Evolutionary conservation across 2,329 filamentous ascomycete genomes (phyloP).

Genomic region (Microthyrium microscopicum): DNA sequence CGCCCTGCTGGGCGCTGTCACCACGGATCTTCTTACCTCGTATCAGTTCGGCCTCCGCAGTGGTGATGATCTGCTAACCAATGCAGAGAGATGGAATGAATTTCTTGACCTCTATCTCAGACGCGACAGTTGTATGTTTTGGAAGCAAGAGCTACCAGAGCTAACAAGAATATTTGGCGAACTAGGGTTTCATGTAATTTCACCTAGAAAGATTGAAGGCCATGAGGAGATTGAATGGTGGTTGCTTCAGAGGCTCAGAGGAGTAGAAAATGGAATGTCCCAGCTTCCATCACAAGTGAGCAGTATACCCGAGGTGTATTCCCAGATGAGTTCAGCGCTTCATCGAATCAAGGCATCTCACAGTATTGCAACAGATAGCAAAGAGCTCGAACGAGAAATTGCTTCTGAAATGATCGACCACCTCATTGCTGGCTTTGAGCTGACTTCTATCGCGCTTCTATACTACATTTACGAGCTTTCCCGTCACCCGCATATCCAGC

Average conservation of each 20-base stretch:
- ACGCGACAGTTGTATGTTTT: conserved; percentile 54
- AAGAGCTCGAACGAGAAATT: conserved; percentile 35
- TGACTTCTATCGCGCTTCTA: conserved; percentile 32
- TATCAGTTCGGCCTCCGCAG: conserved; percentile 56
- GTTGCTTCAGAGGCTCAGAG: conserved; percentile 38
- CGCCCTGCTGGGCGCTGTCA: conserved; percentile 45
- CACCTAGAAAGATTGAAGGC: conserved; percentile 48
- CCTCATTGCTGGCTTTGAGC: conserved; percentile 63
- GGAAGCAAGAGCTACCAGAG: conserved; percentile 53
- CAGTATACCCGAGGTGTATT: conserved; percentile 43
- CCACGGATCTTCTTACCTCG: conserved; percentile 62
- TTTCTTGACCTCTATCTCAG: conserved; percentile 54
- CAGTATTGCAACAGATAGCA: too few species aligned
- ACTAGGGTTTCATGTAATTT: conserved; percentile 44
- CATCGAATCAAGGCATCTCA: conserved; percentile 12
- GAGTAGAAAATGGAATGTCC: conserved; percentile 39
- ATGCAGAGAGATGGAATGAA: conserved; percentile 38
- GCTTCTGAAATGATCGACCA: conserved; percentile 64
- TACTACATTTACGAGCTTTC: not conserved
- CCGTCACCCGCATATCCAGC: not conserved
- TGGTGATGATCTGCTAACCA: conserved; percentile 46
- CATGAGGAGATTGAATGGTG: conserved; percentile 54
- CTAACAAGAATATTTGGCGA: conserved; percentile 35
- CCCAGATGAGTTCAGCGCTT: conserved; percentile 35
- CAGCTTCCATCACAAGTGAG: not conserved